These are phyloP conservation scores for Calcarisporium arbuscula DNA, from an alignment of 2,329 filamentous ascomycete species.

Conservation along the genomic window DNA sequence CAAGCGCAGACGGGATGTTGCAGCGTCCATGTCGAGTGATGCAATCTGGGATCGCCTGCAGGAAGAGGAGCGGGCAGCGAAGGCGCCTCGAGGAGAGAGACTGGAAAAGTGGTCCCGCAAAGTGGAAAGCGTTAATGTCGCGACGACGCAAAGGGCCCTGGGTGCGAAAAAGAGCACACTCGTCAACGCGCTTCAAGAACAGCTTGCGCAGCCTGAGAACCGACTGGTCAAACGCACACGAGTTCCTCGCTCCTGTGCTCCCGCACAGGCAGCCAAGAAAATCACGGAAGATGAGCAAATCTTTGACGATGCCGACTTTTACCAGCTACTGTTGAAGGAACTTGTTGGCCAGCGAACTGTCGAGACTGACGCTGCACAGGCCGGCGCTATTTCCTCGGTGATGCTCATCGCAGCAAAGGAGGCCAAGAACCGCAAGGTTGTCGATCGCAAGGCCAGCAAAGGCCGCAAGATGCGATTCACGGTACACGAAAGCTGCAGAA, in stretches of 20 bases:
- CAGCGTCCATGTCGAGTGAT: constrained; percentile 50
- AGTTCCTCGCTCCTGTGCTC: constrained; percentile 70
- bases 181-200: constrained; percentile 60
- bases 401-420: constrained; percentile 66
- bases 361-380: constrained; percentile 49
- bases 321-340: constrained; percentile 86
- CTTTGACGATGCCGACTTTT: constrained; percentile 94
- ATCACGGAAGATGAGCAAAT: constrained; percentile 54
- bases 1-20: constrained; percentile 55
- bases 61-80: constrained; percentile 52
- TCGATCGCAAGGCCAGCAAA: constrained; percentile 93
- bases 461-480: constrained; percentile 90
- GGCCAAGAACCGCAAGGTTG: constrained; percentile 72
- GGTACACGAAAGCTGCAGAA: constrained; percentile 97
- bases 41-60: constrained; percentile 70
- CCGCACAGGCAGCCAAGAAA: constrained; percentile 55
- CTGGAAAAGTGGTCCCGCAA: constrained; percentile 90
- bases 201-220: constrained; percentile 56
- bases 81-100: constrained; percentile 59
- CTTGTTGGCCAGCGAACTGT: constrained; percentile 82
- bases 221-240: constrained; percentile 63
- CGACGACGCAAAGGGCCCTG: constrained; percentile 16
- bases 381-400: constrained; percentile 43
- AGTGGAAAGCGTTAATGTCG: constrained; percentile 41
- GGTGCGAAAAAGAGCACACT: constrained; percentile 37